phyloP scores from a whole-genome alignment of 176 grass and related monocot species.

The Avena atlantica region DNA sequence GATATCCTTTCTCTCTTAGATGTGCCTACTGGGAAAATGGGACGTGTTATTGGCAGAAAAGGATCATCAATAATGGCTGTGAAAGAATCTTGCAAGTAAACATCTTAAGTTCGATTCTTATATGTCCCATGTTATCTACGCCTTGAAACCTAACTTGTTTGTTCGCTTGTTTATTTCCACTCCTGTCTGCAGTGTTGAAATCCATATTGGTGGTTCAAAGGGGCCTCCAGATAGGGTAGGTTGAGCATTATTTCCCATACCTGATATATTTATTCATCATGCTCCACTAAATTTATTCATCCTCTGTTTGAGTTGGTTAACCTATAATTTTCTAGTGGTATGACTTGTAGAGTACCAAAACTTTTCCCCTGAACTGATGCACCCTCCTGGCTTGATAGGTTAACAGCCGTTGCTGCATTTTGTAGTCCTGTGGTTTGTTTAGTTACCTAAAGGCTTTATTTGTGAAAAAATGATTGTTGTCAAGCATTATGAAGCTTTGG shows the following conservation, averaged over 20 bases:
- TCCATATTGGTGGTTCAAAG: conserved; percentile 84
- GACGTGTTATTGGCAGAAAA: conserved; percentile 89
- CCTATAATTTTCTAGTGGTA: neutral
- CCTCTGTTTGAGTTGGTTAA: conserved; percentile 39
- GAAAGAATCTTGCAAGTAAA: conserved; percentile 96
- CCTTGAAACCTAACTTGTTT: conserved; percentile 27
- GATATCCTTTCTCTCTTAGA: conserved; percentile 89
- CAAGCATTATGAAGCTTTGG: neutral
- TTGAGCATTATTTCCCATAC: conserved; percentile 12
- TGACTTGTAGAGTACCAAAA: neutral
- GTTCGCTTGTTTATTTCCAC: conserved; percentile 33
- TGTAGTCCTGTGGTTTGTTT: neutral
- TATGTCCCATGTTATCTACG: conserved; percentile 16
- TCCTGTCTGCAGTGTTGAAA: conserved; percentile 73
- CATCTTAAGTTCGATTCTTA: conserved; percentile 41
- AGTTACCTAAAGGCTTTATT: conserved; percentile 27
- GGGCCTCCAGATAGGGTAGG: conserved; percentile 89
- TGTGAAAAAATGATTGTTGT: neutral
- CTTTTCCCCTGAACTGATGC: conserved; percentile 5
- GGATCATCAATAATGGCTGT: conserved; percentile 77
- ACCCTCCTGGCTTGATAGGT: conserved; percentile 35
- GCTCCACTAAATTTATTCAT: conserved; percentile 1
- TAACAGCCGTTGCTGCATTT: conserved; percentile 2
- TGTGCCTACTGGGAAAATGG: conserved; percentile 98
- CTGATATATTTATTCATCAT: conserved; percentile 8